A percentile compares a stretch with the other conserved stretches of the same genome.
phyloP scores from a whole-genome alignment of 495 filamentous ascomycete species.

The Hypoxylon intermedium region DNA sequence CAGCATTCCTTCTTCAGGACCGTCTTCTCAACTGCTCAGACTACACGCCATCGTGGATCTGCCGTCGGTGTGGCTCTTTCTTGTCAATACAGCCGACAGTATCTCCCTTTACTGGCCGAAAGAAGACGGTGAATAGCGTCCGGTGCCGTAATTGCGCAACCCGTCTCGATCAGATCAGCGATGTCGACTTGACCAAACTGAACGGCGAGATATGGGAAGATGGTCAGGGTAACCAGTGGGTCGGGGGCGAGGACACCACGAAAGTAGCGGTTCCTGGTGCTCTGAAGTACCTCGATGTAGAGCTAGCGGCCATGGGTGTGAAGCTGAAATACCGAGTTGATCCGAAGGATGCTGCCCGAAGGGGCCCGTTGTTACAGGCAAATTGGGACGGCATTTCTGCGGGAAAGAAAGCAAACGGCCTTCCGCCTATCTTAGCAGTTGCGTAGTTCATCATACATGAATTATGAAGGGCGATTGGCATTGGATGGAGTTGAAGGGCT shows the following conservation, averaged over 20 bases:
- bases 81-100: slow-evolving; percentile 81
- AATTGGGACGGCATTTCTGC: slow-evolving; percentile 32
- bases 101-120: slow-evolving; percentile 69
- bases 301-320: slow-evolving; percentile 92
- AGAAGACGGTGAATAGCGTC: slow-evolving; percentile 61
- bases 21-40: slow-evolving; percentile 96
- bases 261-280: slow-evolving; percentile 92
- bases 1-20: slow-evolving; percentile 93
- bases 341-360: slow-evolving; percentile 57
- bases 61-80: slow-evolving; percentile 85
- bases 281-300: slow-evolving; percentile 90
- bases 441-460: slow-evolving; percentile 9
- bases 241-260: slow-evolving; percentile 88
- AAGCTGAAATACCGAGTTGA: slow-evolving; percentile 86
- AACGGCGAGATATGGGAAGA: slow-evolving; percentile 89
- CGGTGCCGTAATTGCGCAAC: slow-evolving; percentile 85
- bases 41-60: slow-evolving; percentile 85
- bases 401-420: slow-evolving; percentile 35
- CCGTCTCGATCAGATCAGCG: slow-evolving; percentile 61
- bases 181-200: slow-evolving; percentile 63
- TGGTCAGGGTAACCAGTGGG: slow-evolving; percentile 77
- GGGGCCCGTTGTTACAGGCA: slow-evolving; percentile 49
- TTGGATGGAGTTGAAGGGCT: slow-evolving; percentile 30
- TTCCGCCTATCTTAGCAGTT: slow-evolving; percentile 18
- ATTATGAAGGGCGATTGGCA: slow-evolving; percentile 4